Base-by-base conservation (phyloP, 768 basidiomycete species). In the Strobilomyces confusus region DNA sequence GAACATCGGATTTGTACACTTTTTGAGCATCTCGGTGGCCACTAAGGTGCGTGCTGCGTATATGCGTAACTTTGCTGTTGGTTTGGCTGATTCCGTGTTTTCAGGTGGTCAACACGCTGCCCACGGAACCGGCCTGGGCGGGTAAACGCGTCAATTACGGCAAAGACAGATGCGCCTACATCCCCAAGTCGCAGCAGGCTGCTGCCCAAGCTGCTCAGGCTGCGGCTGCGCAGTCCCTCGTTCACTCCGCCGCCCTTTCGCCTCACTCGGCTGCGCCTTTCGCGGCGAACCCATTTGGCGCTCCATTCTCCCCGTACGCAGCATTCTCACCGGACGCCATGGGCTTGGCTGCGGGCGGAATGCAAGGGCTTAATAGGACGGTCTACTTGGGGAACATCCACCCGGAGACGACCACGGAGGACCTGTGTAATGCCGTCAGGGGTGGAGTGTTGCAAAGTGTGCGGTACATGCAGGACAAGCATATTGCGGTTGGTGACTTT, bases 1-100 rank as follows among this genome's bases (percentile, higher is more conserved):
- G 80, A 97, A 97, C 65, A 98, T 98, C 53, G 97, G 95, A 3
- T 99, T 99, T 69, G 94, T 99, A 19, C 97, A 99, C 72, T 98
- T 98, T 77, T 76, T 99, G 65, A 92, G 89, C 69, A 97, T 99
- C 68, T 81, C 89, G 20, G 83, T 91, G 38, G 97, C 97, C 15
- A 95, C 89, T 59, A 98, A 98, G 89, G 92, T 92, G 49, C 9
- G 79, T 71, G 17, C 1, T 17, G 26, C 34, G 9, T 54, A 25
- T 57, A 47, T 58, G 38, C 42, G 25, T 6, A 5, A 22, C 29
- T 13, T 4, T 9, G 32, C 13, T n/a, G 30, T 51, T 22, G 3
- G 52, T 13, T 53, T 47, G 43, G 13, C 48, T 51, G 48, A 56
- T 41, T 38, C 36, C 29, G n/a, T 33, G 17, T 25, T 2, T 44